Evolutionary conservation across 2,329 filamentous ascomycete genomes (phyloP), one percentile per base, ranked within the genome.

Genomic region (Colletotrichum paranaense): DNA sequence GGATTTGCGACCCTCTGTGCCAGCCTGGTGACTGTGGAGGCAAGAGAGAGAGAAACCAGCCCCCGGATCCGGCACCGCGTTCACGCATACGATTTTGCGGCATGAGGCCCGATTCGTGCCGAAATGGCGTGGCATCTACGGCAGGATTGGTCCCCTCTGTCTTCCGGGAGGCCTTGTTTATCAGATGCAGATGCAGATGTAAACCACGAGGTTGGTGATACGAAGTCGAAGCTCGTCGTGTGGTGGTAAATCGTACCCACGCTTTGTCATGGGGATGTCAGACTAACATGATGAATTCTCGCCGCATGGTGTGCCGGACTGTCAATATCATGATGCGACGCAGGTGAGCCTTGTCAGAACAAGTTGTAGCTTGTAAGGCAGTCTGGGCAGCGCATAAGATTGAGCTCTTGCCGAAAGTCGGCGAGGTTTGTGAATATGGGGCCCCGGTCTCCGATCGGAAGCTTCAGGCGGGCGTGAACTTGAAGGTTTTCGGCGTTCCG

Each of bases 11-110:
- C 38, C 8, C 24, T 38, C 11, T 19, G 59, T 16, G 12, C 28
- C 11, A 22, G 19, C 42, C 14, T 32, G 26, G 35, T 32, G 24
- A 24, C 38, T 19, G 12, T 14, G 9, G 14, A 28, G 22, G 42
- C 32, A 35, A 14, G 26, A 46, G 42, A 46, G 42, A 63, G n/a
- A 19, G 11, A 46, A n/a, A 62, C 49, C 28, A 62, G 24, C 58
- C 38, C 42, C 42, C n/a, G 67, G 59, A 49, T 64, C 52, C 67
- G 56, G 49, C 35, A 26, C 68, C 67, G 35, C 57, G 56, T 72
- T n/a, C 68, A 49, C 64, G 35, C 57, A 72, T 62, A 57, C 64
- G 11, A 26, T 62, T 9, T 16, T 57, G 56, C 64, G 30, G 55
- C 26, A 56, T n/a, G 42, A 46, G 32, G 32, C 59, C 67, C 32